Conservation (phyloP, 495 filamentous ascomycete species). For the Penicillium tannophilum region DNA sequence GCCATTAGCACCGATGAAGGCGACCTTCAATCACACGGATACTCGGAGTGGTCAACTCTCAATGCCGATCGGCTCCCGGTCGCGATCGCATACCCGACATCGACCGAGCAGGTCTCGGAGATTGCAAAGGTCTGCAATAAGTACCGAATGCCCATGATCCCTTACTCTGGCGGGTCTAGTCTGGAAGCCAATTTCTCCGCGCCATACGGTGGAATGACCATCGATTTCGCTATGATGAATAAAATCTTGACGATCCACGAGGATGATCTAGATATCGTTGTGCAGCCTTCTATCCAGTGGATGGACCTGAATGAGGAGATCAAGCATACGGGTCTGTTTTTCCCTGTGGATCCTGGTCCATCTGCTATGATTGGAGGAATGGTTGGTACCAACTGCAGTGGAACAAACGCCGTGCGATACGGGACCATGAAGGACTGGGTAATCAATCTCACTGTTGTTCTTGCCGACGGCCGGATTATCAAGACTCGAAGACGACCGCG, state of each 20-base stretch:
- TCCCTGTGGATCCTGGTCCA: conserved; percentile 80
- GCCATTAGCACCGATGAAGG: conserved; percentile 61
- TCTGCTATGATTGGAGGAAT: conserved; percentile 88
- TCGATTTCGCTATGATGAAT: conserved; percentile 89
- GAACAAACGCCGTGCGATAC: conserved; percentile 91
- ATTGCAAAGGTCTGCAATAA: conserved; percentile 82
- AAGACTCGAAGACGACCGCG: conserved; percentile 66
- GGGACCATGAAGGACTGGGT: conserved; percentile 99
- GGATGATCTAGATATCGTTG: conserved; percentile 88
- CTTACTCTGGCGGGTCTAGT: conserved; percentile 84
- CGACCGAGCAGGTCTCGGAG: conserved; percentile 76
- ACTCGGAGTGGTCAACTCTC: conserved; percentile 84
- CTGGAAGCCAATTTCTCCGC: conserved; percentile 89
- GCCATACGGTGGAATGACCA: conserved; percentile 80
- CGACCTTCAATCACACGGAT: conserved; percentile 78
- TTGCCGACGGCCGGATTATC: conserved; percentile 89
- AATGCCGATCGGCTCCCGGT: conserved; percentile 78
- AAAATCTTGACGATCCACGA: conserved; percentile 76
- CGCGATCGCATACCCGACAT: conserved; percentile 78
- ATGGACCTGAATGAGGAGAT: conserved; percentile 79
- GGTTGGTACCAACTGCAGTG: conserved; percentile 91
- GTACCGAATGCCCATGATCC: conserved; percentile 79
- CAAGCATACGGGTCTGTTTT: conserved; percentile 76
- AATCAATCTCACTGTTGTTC: conserved; percentile 82
- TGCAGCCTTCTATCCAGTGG: conserved; percentile 91